These are phyloP conservation scores for Microascus cirrosus DNA, from an alignment of 2,329 filamentous ascomycete genomes.

Conservation along the genomic window DNA sequence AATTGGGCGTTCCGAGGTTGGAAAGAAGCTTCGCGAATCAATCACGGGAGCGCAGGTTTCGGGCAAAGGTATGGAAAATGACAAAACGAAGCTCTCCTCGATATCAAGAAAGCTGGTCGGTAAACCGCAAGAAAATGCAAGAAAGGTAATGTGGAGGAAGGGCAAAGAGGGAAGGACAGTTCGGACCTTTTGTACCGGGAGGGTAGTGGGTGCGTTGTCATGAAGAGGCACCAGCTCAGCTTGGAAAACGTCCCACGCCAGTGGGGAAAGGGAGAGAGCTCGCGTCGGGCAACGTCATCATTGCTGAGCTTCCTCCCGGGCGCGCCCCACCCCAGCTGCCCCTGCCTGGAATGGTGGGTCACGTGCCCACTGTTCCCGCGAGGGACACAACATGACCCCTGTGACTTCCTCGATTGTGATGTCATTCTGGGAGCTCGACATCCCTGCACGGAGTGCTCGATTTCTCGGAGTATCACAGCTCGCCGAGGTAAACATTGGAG, in stretches of 20 bases:
- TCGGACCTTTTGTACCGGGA: not conserved
- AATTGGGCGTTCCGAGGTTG: not conserved
- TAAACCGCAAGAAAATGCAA: not conserved
- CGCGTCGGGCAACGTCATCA: not conserved
- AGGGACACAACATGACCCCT: not conserved
- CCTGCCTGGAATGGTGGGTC: not conserved
- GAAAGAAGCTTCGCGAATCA: not conserved
- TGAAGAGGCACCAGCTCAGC: not conserved
- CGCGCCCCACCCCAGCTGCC: not conserved
- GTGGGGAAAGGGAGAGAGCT: not conserved
- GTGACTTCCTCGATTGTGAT: not conserved
- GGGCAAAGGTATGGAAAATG: not conserved
- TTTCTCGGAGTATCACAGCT: too few species aligned
- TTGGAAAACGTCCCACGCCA: not conserved
- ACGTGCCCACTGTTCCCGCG: not conserved
- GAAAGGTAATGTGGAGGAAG: not conserved
- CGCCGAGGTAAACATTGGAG: too few species aligned
- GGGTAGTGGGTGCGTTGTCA: constrained; percentile 3
- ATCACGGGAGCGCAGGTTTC: too few species aligned
- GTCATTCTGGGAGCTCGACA: not conserved
- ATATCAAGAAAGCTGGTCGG: not conserved
- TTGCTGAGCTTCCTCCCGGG: not conserved
- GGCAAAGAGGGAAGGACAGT: not conserved
- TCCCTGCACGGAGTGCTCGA: not conserved
- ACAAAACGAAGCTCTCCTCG: not conserved